These are phyloP conservation scores for Protea cynaroides DNA, from an alignment of 164 flowering plant species.

Conservation along the genomic window DNA sequence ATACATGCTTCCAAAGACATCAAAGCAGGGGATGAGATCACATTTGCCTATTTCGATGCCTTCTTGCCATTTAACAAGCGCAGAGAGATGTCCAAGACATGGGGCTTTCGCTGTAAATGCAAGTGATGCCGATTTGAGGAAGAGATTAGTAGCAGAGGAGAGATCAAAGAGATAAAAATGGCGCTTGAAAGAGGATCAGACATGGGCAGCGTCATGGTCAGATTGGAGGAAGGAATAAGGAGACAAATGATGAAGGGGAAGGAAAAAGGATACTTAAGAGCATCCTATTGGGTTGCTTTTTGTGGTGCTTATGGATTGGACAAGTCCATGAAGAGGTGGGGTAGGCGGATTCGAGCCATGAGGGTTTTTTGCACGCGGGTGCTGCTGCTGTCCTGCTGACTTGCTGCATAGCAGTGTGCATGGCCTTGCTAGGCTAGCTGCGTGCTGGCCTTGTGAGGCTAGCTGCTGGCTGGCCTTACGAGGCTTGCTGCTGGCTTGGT, in stretches of 20 bases:
- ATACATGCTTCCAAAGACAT: conserved; percentile 70
- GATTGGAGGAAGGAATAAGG: conserved; percentile 66
- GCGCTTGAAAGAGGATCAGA: conserved; percentile 50
- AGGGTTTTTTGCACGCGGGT: no score
- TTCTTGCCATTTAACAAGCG: conserved; percentile 45
- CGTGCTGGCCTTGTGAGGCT: no score
- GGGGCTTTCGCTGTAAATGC: conserved; percentile 79
- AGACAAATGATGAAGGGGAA: conserved; percentile 53
- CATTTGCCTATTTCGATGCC: conserved; percentile 71
- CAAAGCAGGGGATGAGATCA: conserved; percentile 84
- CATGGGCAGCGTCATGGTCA: conserved; percentile 34
- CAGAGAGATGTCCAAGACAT: conserved; percentile 39
- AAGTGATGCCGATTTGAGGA: conserved; percentile 77
- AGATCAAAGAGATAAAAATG: conserved; percentile 51
- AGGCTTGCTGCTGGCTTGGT: no score
- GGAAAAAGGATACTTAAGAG: conserved; percentile 67
- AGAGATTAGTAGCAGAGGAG: conserved; percentile 25
- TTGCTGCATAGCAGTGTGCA: no score
- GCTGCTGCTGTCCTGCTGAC: no score
- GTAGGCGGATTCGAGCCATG: conserved; percentile 67
- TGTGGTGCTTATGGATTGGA: conserved; percentile 41
- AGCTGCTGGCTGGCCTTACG: no score
- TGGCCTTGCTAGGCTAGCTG: no score
- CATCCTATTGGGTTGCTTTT: conserved; percentile 68
- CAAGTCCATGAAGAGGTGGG: conserved; percentile 56